Evolutionary conservation across 371 early-diverging fungal species (phyloP).

Genomic region (Rhizopus sp.): DNA sequence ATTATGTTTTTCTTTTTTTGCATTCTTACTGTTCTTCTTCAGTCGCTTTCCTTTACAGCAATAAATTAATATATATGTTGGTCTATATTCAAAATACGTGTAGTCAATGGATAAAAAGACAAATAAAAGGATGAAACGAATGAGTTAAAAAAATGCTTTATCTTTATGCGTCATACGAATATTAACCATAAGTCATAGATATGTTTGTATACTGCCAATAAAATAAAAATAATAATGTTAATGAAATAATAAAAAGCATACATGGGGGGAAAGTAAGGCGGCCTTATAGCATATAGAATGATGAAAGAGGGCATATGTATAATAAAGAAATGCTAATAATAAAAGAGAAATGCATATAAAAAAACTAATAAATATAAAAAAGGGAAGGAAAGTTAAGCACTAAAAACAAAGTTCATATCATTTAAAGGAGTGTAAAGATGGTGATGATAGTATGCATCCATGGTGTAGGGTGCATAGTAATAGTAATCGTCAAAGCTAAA

Average conservation of each 20-base stretch:
- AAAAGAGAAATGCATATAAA: constrained; percentile 15
- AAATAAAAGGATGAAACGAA: too few species aligned
- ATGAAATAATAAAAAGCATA: constrained; percentile 10
- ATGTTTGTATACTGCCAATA: constrained; percentile 9
- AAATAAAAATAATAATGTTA: neutral
- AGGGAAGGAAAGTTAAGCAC: constrained; percentile 18
- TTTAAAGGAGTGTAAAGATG: constrained; percentile 20
- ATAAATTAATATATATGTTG: too few species aligned
- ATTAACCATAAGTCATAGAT: too few species aligned
- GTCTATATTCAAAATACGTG: too few species aligned
- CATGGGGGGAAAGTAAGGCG: constrained; percentile 8
- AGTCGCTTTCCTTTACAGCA: too few species aligned
- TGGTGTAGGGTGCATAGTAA: neutral
- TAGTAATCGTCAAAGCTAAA: neutral
- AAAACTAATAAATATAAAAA: constrained; percentile 9
- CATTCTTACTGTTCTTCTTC: too few species aligned
- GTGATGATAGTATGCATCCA: constrained; percentile 3
- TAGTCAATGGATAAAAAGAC: too few species aligned
- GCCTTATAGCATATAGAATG: constrained; percentile 11
- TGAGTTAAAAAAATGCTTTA: too few species aligned
- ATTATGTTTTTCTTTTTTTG: too few species aligned
- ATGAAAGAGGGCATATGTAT: constrained; percentile 2
- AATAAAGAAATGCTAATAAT: constrained; percentile 12
- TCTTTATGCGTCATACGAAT: too few species aligned
- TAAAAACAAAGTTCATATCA: constrained; percentile 21